Conservation (phyloP, 257 asterid species). For the Solanum chiquidenum region DNA sequence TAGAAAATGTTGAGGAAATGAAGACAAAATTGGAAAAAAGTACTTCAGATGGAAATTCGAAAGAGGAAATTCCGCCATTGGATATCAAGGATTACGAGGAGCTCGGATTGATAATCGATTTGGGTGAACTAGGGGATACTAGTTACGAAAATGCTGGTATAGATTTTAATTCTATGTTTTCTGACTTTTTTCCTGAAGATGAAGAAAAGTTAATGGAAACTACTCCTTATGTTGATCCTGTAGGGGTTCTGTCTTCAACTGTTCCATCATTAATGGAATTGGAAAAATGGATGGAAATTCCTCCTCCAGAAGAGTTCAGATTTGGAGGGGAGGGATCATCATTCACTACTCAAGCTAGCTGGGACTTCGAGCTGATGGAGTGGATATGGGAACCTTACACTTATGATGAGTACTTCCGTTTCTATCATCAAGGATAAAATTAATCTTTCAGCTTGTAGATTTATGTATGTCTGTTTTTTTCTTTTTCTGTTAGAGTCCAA, state of each 20-base stretch:
- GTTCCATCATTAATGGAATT: background rate
- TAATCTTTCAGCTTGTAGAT: background rate
- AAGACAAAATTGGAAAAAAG: background rate
- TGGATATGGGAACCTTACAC: background rate
- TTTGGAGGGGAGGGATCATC: background rate
- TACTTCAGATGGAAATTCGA: background rate
- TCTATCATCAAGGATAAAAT: background rate
- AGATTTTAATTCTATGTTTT: background rate
- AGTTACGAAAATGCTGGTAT: background rate
- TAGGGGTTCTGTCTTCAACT: background rate
- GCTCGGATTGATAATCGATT: background rate
- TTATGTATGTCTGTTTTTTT: background rate
- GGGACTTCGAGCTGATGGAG: background rate
- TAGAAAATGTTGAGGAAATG: background rate
- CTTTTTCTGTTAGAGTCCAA: too few relatives aligned
- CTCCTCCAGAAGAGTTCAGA: background rate
- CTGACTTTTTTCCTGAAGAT: background rate
- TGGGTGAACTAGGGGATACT: background rate
- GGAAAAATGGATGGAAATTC: background rate
- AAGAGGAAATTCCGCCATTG: background rate
- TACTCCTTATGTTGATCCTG: background rate
- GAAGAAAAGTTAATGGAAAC: background rate
- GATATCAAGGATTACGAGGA: background rate
- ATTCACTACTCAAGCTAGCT: background rate
- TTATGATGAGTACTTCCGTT: background rate